phyloP scores from a whole-genome alignment of 768 basidiomycete species.

The Coprinopsis sp. region DNA sequence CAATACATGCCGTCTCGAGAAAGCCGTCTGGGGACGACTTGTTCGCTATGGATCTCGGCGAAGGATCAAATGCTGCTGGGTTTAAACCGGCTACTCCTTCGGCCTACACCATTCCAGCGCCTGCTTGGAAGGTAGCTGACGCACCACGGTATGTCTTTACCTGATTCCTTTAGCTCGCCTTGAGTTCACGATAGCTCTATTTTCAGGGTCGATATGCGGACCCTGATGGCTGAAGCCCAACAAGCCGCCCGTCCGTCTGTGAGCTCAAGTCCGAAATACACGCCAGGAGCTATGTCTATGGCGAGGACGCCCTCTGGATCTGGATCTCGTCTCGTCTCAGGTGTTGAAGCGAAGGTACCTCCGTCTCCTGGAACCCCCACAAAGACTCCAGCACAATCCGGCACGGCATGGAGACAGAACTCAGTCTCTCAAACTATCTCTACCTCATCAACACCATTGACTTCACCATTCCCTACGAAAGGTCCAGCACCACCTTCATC shows the following conservation, averaged over 20 bases:
- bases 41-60: constrained; percentile 77
- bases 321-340: not conserved
- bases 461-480: not conserved
- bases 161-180: constrained; percentile 5
- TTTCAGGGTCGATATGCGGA: constrained; percentile 73
- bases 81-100: constrained; percentile 33
- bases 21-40: constrained; percentile 57
- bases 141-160: constrained; percentile 44
- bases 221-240: constrained; percentile 75
- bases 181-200: constrained; percentile 9
- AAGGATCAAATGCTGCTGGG: constrained; percentile 17
- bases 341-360: not conserved
- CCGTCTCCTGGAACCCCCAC: not conserved
- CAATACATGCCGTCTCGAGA: constrained; percentile 23
- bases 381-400: not conserved
- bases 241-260: constrained; percentile 5
- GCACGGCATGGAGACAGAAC: not conserved
- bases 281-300: not conserved
- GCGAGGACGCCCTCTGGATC: not conserved
- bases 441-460: not conserved
- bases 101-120: constrained; percentile 8
- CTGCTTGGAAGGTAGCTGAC: constrained; percentile 47
- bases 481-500: not conserved
- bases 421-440: not conserved
- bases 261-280: constrained; percentile 4